Conservation (phyloP, 2,329 filamentous ascomycete genomes). For the Coniochaeta sp. region DNA sequence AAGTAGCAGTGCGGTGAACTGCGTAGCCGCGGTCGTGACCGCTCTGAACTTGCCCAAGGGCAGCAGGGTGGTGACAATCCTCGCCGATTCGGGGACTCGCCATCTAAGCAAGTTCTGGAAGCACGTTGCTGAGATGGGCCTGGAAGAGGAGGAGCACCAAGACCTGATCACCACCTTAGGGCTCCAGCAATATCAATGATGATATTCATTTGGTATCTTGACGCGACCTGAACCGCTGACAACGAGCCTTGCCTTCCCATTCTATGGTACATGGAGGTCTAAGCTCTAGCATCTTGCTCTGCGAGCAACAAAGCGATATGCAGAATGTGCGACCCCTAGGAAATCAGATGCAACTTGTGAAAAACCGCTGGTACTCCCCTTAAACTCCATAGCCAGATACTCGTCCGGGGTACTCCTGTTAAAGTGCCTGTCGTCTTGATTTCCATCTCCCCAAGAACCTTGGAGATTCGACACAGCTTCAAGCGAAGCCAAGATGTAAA, state of each 20-base stretch:
- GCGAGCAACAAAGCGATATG: not conserved
- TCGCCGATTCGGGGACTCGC: conserved; percentile 76
- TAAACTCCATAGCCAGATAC: not conserved
- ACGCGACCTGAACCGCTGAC: not conserved
- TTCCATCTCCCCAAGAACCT: not conserved
- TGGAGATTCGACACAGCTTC: not conserved
- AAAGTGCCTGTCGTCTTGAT: not conserved
- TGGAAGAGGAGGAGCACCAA: conserved; percentile 49
- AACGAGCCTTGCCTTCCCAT: not conserved
- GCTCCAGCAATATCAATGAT: conserved; percentile 21
- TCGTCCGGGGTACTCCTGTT: not conserved
- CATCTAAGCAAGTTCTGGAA: conserved; percentile 85
- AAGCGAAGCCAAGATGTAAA: not conserved
- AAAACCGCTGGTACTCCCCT: not conserved
- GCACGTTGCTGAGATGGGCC: conserved; percentile 58
- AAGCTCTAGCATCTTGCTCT: not conserved
- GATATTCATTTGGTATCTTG: not conserved
- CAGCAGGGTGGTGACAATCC: conserved; percentile 70
- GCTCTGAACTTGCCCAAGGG: conserved; percentile 55
- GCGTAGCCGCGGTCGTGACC: conserved; percentile 67
- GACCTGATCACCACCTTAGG: conserved; percentile 45
- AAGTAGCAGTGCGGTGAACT: conserved; percentile 95
- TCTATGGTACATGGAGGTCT: conserved; percentile 1
- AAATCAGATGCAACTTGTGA: not conserved
- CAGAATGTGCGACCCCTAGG: not conserved